phyloP scores from a whole-genome alignment of 208 protist species.

The Wallacemonas sp. region DNA sequence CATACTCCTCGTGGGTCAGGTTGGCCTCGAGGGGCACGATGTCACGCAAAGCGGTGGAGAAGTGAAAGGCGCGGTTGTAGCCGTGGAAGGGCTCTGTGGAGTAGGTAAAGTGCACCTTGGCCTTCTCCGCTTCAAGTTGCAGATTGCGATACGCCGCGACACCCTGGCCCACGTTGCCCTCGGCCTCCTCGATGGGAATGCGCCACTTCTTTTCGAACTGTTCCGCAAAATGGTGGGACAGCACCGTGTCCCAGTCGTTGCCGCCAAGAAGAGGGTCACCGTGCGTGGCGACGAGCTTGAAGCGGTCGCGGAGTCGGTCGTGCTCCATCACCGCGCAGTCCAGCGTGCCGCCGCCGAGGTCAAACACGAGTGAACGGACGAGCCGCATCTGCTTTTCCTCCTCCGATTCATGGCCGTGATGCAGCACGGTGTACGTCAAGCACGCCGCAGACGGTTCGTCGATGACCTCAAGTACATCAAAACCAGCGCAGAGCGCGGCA shows the following conservation, averaged over 20 bases:
- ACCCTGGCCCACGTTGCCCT: conserved; percentile 83
- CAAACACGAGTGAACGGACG: conserved; percentile 83
- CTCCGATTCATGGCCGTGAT: conserved; percentile 15
- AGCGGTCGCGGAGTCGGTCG: conserved; percentile 47
- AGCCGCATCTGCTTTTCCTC: conserved; percentile 37
- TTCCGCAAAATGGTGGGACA: conserved; percentile 79
- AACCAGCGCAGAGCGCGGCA: conserved; percentile 85
- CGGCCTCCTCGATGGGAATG: conserved; percentile 84
- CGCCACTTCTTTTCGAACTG: conserved; percentile 88
- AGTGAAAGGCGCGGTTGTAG: conserved; percentile 89
- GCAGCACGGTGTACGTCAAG: conserved; percentile 83
- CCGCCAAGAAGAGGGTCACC: conserved; percentile 90
- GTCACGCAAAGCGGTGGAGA: conserved; percentile 80
- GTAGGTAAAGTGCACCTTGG: conserved; percentile 91
- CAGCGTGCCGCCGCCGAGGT: conserved; percentile 91
- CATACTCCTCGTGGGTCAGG: conserved; percentile 84
- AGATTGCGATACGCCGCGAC: conserved; percentile 74
- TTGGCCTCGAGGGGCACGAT: conserved; percentile 88
- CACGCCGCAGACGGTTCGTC: conserved; percentile 91
- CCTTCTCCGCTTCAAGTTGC: conserved; percentile 79
- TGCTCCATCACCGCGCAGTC: conserved; percentile 92
- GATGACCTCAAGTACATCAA: conserved; percentile 93
- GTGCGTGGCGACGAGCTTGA: conserved; percentile 85
- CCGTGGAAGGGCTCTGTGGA: conserved; percentile 88
- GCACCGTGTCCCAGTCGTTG: conserved; percentile 89